These are phyloP conservation scores for Thalassiosira delicatula DNA, from an alignment of 352 stramenopile genomes.

Conservation along the genomic window DNA sequence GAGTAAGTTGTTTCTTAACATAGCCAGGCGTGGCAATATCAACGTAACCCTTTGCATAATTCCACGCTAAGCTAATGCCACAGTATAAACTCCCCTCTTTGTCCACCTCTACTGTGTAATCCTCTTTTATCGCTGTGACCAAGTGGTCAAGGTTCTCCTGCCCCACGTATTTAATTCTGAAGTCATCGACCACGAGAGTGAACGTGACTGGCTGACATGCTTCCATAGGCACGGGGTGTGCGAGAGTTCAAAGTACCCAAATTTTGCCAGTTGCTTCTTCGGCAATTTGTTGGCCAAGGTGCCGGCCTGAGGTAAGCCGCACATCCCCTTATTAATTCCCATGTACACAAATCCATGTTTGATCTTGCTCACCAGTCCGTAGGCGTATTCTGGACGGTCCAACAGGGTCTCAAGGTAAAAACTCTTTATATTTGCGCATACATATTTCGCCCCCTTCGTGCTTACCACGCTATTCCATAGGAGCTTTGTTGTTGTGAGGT, in stretches of 20 bases:
- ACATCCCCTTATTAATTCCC: constrained; percentile 38
- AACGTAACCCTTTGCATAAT: constrained; percentile 43
- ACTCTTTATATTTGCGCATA: constrained; percentile 49
- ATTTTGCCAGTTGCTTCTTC: background rate
- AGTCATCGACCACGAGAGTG: constrained; percentile 6
- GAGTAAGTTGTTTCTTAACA: constrained; percentile 7
- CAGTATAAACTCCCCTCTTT: constrained; percentile 36
- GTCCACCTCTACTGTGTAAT: constrained; percentile 44
- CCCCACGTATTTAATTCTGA: constrained; percentile 15
- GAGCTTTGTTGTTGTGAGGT: constrained; percentile 42
- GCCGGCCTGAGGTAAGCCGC: constrained; percentile 45
- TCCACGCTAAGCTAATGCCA: constrained; percentile 52
- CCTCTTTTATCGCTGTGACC: constrained; percentile 10
- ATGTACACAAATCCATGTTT: constrained; percentile 31
- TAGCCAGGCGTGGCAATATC: constrained; percentile 44
- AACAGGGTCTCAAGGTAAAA: constrained; percentile 55
- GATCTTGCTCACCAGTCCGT: too few relatives aligned
- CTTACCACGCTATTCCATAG: constrained; percentile 40
- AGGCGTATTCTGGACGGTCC: too few relatives aligned
- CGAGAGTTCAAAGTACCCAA: background rate
- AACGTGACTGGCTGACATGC: constrained; percentile 3
- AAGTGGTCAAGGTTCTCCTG: background rate
- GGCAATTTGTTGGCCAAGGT: constrained; percentile 7
- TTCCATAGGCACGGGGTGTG: constrained; percentile 8
- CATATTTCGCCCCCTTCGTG: constrained; percentile 40